These are phyloP conservation scores for Apiospora rasikravindrae DNA, from an alignment of 2,329 filamentous ascomycete species.

Conservation along the genomic window DNA sequence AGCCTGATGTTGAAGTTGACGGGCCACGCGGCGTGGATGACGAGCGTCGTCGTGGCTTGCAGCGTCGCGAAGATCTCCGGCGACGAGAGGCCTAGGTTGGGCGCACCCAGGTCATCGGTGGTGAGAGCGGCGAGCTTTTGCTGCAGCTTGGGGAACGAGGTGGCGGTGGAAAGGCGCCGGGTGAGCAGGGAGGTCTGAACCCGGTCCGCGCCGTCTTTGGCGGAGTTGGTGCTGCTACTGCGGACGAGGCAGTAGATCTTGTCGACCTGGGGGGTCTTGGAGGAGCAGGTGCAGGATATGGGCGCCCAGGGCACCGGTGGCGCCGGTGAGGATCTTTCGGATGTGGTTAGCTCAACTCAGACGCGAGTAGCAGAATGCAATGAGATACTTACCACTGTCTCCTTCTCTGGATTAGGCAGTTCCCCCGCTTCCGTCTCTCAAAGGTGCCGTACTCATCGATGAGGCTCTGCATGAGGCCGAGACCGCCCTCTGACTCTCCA, in stretches of 20 bases:
- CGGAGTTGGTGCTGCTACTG: constrained; percentile 20
- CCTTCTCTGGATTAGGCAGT: constrained; percentile 24
- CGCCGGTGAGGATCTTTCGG: constrained; percentile 44
- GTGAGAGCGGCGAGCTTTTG: constrained; percentile 42
- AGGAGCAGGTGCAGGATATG: constrained; percentile 46
- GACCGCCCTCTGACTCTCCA: not conserved
- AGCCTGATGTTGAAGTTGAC: constrained; percentile 57
- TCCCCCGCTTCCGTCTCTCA: constrained; percentile 25
- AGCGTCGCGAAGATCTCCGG: constrained; percentile 36
- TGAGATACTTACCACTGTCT: constrained; percentile 32
- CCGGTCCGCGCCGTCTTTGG: constrained; percentile 25
- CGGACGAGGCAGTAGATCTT: constrained; percentile 45
- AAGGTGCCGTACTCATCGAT: constrained; percentile 53
- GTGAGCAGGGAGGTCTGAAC: constrained; percentile 29
- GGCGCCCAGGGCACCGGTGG: constrained; percentile 49
- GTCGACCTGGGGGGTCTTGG: constrained; percentile 39
- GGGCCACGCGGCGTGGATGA: constrained; percentile 55
- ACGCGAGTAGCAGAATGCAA: not conserved
- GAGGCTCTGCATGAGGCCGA: constrained; percentile 34
- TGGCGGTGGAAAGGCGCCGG: constrained; percentile 24
- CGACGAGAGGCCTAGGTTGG: constrained; percentile 44
- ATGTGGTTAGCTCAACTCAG: not conserved
- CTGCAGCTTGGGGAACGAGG: constrained; percentile 25
- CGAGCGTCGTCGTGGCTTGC: constrained; percentile 40
- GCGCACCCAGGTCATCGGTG: constrained; percentile 44